Evolutionary conservation across 768 basidiomycete genomes (phyloP), one percentile per base, ranked within the genome.

Genomic region (Glaciozyma antarctica): DNA sequence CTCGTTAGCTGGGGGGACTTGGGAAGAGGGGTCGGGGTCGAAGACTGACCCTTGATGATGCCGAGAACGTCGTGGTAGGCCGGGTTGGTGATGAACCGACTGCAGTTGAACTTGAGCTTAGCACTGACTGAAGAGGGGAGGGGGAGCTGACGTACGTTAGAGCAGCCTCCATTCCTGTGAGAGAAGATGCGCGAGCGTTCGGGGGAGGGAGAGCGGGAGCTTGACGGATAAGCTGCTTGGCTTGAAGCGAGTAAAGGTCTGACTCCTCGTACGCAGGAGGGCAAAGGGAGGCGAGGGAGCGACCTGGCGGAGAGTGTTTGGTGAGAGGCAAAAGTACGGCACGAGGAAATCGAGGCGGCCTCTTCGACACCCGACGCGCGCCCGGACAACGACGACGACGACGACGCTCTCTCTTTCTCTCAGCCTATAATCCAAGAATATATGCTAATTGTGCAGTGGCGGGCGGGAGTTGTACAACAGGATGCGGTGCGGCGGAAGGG

Each of bases 1-100:
- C 32, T 28, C 28, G 13, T 48, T 9, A 47, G 45, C 53, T 30
- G 0, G 16, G 4, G n/a, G 24, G 24, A 48, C 6, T n/a, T 10
- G 38, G 21, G 38, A 53, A 26, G 51, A 9, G n/a, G 51, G 15
- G 4, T 22, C n/a, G 24, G 22, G 49, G 3, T 10, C 19, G 51
- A 51, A 75, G 76, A 62, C 77, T 76, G 88, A 52, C 95, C 94
- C 76, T 99, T 99, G 75, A 98, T 77, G 72, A 99, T 87, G 30
- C 90, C 88, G 53, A 98, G 83, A 72, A 88, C 85, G 75, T 95
- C 92, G 75, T 94, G 93, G 71, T 86, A 87, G 41, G 82, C 82
- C 17, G 92, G 92, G 75, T 88, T 52, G 19, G 44, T 21, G 19
- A 72, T 52, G 58, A 75, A 32, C 57, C 38, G 38, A 13, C 38